Conservation (phyloP, 495 filamentous ascomycete species). For the Penicillium pancosmium region DNA sequence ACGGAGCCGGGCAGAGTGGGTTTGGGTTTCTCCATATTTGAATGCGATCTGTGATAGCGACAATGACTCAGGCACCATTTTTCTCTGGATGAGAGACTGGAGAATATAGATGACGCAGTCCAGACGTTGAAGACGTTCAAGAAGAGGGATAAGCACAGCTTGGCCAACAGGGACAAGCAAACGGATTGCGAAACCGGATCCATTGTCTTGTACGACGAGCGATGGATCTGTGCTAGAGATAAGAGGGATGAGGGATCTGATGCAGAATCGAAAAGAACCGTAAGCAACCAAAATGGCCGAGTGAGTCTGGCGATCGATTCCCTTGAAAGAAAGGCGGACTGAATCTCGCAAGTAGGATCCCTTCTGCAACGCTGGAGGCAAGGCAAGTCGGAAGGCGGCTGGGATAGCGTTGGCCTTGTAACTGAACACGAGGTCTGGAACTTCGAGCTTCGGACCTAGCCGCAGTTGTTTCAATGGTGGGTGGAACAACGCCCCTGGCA, state of each 20-base stretch:
- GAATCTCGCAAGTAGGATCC: constrained; percentile 38
- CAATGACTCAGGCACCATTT: constrained; percentile 35
- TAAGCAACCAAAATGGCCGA: constrained; percentile 44
- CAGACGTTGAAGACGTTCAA: constrained; percentile 45
- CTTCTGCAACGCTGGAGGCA: constrained; percentile 32
- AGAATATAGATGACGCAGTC: constrained; percentile 46
- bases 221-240: constrained; percentile 35
- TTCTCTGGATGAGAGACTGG: constrained; percentile 39
- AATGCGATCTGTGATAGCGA: constrained; percentile 44
- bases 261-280: constrained; percentile 32
- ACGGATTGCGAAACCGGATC: constrained; percentile 44
- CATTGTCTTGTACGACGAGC: constrained; percentile 37
- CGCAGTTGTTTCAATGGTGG: constrained; percentile 41
- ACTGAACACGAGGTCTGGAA: constrained; percentile 42
- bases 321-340: constrained; percentile 44
- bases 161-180: constrained; percentile 41
- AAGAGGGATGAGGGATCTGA: constrained; percentile 30
- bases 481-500: constrained; percentile 34
- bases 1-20: constrained; percentile 34
- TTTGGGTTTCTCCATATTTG: constrained; percentile 35
- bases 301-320: constrained; percentile 38
- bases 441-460: constrained; percentile 31
- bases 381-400: constrained; percentile 31
- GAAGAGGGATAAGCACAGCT: constrained; percentile 35
- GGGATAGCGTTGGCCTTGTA: constrained; percentile 39